Evolutionary conservation across 768 basidiomycete genomes (phyloP).

Genomic region (Leccinum disarticulatum): DNA sequence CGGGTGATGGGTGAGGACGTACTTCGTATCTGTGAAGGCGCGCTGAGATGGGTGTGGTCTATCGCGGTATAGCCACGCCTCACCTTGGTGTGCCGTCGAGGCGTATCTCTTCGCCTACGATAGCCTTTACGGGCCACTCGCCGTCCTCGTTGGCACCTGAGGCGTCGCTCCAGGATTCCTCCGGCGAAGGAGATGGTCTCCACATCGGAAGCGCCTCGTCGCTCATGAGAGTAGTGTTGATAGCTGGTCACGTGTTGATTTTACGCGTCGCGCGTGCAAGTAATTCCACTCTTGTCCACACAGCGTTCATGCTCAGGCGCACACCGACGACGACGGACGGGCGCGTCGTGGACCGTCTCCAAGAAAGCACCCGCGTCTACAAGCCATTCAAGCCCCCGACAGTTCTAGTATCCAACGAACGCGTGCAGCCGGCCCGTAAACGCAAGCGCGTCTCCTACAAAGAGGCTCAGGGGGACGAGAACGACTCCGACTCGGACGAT

Average conservation of each 20-base stretch:
- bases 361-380: constrained; percentile 71
- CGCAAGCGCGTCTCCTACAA: constrained; percentile 89
- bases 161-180: constrained; percentile 34
- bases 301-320: constrained; percentile 61
- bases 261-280: constrained; percentile 16
- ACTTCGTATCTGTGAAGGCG: constrained; percentile 32
- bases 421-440: constrained; percentile 70
- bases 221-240: not conserved
- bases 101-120: constrained; percentile 34
- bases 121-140: constrained; percentile 30
- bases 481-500: constrained; percentile 55
- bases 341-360: constrained; percentile 61
- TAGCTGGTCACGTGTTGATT: constrained; percentile 26
- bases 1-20: constrained; percentile 5
- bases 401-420: constrained; percentile 41
- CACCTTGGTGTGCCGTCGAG: constrained; percentile 32
- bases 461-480: constrained; percentile 57
- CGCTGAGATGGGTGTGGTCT: constrained; percentile 3
- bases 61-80: not conserved
- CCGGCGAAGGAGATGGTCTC: constrained; percentile 31
- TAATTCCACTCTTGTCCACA: not conserved
- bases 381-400: constrained; percentile 82
- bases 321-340: constrained; percentile 71
- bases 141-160: constrained; percentile 31
- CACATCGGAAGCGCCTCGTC: constrained; percentile 18